Evolutionary conservation across 2,329 filamentous ascomycete species (phyloP).

Genomic region (Calonectria leucothoes): DNA sequence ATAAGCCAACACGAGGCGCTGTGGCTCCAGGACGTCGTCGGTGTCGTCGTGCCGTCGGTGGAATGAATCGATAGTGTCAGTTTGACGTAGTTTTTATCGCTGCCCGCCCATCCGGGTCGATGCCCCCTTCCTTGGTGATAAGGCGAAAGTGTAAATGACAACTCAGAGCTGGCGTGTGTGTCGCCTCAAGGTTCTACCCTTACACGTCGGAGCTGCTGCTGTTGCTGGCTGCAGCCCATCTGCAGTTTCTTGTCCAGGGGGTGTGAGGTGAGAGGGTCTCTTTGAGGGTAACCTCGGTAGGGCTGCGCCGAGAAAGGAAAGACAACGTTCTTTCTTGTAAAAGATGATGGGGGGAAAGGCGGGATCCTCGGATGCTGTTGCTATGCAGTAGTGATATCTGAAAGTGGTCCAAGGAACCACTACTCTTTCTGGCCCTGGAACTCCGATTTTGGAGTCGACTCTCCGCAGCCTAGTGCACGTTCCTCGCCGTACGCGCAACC

Average conservation of each 20-base stretch:
- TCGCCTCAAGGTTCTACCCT: constrained; percentile 3
- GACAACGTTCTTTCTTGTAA: background rate
- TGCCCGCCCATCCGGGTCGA: background rate
- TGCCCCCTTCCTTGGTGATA: background rate
- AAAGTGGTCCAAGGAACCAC: background rate
- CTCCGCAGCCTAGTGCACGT: background rate
- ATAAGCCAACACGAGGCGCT: background rate
- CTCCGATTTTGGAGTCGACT: background rate
- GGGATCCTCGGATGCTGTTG: constrained; percentile 4
- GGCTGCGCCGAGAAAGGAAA: background rate
- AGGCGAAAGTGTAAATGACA: constrained; percentile 9
- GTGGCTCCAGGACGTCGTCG: background rate
- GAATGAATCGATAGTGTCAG: background rate
- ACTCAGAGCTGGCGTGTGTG: background rate
- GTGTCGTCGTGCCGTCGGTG: background rate
- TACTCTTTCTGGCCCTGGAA: background rate
- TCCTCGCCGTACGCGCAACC: background rate
- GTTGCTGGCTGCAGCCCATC: constrained; percentile 7
- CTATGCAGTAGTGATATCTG: background rate
- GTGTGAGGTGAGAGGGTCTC: background rate
- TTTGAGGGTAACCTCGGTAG: background rate
- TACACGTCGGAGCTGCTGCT: background rate
- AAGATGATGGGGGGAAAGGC: background rate
- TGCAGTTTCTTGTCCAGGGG: background rate
- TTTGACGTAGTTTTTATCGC: constrained; percentile 3